Evolutionary conservation across 352 stramenopile species (phyloP), one percentile per base, ranked within the genome.

Genomic region (Phytophthora constricta): DNA sequence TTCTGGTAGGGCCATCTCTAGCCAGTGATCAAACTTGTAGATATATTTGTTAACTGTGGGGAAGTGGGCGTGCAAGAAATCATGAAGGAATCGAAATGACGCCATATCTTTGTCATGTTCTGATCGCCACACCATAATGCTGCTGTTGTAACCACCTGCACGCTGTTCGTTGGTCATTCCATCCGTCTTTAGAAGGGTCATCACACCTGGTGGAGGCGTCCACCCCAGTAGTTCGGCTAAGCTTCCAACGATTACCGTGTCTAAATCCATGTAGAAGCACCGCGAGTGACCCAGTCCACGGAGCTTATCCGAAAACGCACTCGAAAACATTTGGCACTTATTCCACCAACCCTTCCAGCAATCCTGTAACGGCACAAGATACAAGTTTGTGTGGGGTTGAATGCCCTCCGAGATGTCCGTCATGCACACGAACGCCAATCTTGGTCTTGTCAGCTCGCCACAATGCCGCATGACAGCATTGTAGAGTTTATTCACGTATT

Each of bases 21-120:
- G 73, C 88, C 85, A 96, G 54, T 96, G 89, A 52, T 96, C 89
- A 52, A 96, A 88, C 65, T 93, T 93, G 77, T 96, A 93, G 51
- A 96, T 91, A 48, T 79, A 84, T 28, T 63, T 70, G 28, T 11
- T 70, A 37, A 93, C 53, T 13, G 28, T 26, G 0, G 23, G 27
- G 19, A 87, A 89, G 48, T 90, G 61, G 4, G 61, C 46, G 1
- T 65, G 37, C 13, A 95, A 47, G 10, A 86, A 65, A 34, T 67
- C 52, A 49, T 88, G 84, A 10, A 91, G 19, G 19, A 50, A 76
- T 43, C 41, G 49, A 57, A 59, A 68, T 25, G 23, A 47, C 31
- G 3, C 42, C 22, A 1, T n/a, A 43, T 9, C 19, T 31, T 19
- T 45, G 43, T 61, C 59, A 26, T 50, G 13, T 10, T 65, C 58